Conservation (phyloP, 805 yeast genomes). For the Metschnikowia picachoensis region DNA sequence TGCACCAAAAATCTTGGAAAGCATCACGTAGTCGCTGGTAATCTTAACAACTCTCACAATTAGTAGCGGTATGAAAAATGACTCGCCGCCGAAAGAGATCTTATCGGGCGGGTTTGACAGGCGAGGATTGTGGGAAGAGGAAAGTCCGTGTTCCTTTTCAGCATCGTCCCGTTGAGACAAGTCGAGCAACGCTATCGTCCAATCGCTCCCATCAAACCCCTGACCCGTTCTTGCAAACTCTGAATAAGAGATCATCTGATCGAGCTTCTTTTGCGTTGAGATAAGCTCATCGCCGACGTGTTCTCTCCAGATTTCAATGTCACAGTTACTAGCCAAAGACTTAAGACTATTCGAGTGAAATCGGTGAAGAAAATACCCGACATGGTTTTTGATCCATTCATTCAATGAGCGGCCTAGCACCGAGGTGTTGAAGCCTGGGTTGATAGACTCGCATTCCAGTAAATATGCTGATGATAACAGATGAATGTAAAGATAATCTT, state of each 20-base stretch:
- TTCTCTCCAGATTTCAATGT: conserved; percentile 79
- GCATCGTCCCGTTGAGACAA: conserved; percentile 13
- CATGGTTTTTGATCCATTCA: conserved; percentile 63
- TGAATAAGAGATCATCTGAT: conserved; percentile 25
- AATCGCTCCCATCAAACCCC: conserved; percentile 26
- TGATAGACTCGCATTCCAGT: conserved; percentile 77
- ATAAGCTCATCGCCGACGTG: conserved; percentile 45
- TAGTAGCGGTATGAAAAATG: conserved; percentile 31
- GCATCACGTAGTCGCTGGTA: conserved; percentile 51
- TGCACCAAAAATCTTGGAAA: conserved; percentile 55
- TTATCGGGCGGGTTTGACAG: too few species aligned
- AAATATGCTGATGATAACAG: conserved; percentile 65
- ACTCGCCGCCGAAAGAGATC: conserved; percentile 11
- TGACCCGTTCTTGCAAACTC: conserved; percentile 19
- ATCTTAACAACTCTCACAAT: conserved; percentile 20
- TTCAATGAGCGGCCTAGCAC: conserved; percentile 51
- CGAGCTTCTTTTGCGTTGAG: conserved; percentile 22
- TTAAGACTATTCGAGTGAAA: conserved; percentile 52
- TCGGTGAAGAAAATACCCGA: conserved; percentile 52
- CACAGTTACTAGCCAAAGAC: conserved; percentile 47
- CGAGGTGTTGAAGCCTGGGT: conserved; percentile 59
- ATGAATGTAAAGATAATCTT: conserved; percentile 65
- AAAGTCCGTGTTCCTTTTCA: conserved; percentile 8
- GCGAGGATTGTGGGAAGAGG: too few species aligned
- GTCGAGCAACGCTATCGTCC: conserved; percentile 25